These are phyloP conservation scores for Pythium angustatum DNA, from an alignment of 352 stramenopile species.

Conservation along the genomic window DNA sequence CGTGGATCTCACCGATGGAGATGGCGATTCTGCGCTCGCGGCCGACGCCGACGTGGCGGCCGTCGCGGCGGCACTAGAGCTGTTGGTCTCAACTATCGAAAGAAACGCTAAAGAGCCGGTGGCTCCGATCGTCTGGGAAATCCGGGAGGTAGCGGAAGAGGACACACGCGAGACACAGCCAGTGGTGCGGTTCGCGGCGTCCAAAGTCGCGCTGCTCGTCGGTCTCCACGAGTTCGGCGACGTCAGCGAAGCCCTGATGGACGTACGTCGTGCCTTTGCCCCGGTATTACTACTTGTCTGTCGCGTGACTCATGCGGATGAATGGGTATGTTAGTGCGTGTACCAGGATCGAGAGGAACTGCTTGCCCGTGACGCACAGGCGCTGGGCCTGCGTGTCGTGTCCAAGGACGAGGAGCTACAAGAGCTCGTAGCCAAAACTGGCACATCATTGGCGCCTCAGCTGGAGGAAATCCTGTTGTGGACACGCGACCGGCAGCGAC, in stretches of 20 bases:
- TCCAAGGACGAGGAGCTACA: conserved; percentile 62
- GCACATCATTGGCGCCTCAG: conserved; percentile 34
- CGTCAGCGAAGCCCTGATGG: conserved; percentile 44
- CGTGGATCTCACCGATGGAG: conserved; percentile 1
- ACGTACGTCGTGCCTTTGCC: conserved; percentile 25
- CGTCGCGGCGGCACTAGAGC: neutral
- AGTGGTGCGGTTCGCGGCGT: conserved; percentile 65
- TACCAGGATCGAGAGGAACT: conserved; percentile 69
- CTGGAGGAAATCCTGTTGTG: conserved; percentile 54
- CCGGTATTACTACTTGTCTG: neutral
- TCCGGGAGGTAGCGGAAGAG: neutral
- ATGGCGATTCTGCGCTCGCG: no score
- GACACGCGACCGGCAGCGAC: conserved; percentile 33
- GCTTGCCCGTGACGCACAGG: conserved; percentile 44
- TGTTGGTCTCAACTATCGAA: neutral
- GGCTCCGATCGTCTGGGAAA: neutral
- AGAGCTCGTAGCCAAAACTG: conserved; percentile 52
- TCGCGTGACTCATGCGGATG: neutral
- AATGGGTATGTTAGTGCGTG: conserved; percentile 40
- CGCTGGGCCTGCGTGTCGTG: conserved; percentile 48
- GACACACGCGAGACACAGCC: neutral
- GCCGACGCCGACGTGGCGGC: conserved; percentile 4
- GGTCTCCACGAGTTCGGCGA: conserved; percentile 77
- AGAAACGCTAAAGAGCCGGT: neutral
- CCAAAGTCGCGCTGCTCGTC: conserved; percentile 65